Evolutionary conservation across 371 early-diverging fungal genomes (phyloP), one percentile per base, ranked within the genome.

Genomic region (Chytridiales sp.): DNA sequence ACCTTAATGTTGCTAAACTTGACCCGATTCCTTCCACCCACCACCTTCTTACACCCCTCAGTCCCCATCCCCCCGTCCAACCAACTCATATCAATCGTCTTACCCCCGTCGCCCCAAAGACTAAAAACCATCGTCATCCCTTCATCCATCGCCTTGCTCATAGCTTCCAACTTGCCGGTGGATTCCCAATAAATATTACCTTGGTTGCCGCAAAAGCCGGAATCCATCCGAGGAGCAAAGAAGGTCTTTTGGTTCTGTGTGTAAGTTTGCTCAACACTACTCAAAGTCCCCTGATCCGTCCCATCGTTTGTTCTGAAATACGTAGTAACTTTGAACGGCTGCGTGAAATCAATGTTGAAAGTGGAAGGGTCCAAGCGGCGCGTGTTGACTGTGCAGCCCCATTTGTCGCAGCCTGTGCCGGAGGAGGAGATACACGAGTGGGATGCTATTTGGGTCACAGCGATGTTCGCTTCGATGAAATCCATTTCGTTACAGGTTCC

Each of bases 41-140:
- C n/a, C n/a, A n/a, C n/a, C n/a, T n/a, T n/a, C n/a, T n/a, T n/a
- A n/a, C n/a, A n/a, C n/a, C n/a, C n/a, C n/a, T n/a, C n/a, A n/a
- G n/a, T n/a, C n/a, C n/a, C n/a, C n/a, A n/a, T n/a, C n/a, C 66
- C 66, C 27, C 66, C 66, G 51, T 68, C 68, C 42, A 68, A 38
- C 68, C 68, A 68, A 31, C 15, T 27, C 68, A 67, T 67, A 11
- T 42, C 67, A n/a, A n/a, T n/a, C n/a, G n/a, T n/a, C n/a, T n/a
- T n/a, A n/a, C n/a, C n/a, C 3, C 62, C 61, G 17, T 15, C 21
- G 13, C 63, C 68, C 68, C 68, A 68, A 21, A 66, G 39, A 8
- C 55, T 32, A 24, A 68, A 49, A 11, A 67, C 34, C 52, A 67
- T 32, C n/a, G 68, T 67, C 62, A 68, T 67, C 6, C 68, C 68